Conservation (phyloP, 108 stramenopile genomes). For the Cyclotella atomus region DNA sequence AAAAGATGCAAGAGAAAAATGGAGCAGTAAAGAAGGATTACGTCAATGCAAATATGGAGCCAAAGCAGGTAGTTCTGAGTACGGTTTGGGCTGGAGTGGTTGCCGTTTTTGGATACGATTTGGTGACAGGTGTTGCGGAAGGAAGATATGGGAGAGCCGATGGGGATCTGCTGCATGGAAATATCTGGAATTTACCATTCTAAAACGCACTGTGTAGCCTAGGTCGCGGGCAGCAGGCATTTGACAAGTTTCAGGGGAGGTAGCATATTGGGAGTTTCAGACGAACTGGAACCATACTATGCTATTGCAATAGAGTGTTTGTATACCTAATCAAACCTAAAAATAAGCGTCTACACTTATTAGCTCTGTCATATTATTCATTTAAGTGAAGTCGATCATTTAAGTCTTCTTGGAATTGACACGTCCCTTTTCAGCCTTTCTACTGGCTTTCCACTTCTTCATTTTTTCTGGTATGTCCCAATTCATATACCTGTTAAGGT, state of each 20-base stretch:
- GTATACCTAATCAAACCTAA: neutral
- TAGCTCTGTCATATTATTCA: no score
- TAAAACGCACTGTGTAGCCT: no score
- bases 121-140: conserved; percentile 45
- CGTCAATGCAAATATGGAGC: conserved; percentile 50
- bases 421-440: neutral
- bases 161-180: conserved; percentile 39
- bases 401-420: neutral
- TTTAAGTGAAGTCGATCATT: no score
- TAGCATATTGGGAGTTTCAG: no score
- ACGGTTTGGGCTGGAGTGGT: conserved; percentile 48
- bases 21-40: conserved; percentile 50
- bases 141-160: conserved; percentile 33
- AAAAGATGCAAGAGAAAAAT: conserved; percentile 48
- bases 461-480: conserved; percentile 85
- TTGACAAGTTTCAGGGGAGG: no score
- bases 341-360: no score
- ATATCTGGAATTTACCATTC: conserved; percentile 46
- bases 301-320: neutral
- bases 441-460: neutral
- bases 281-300: neutral
- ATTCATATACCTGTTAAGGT: conserved; percentile 76
- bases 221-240: no score
- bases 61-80: conserved; percentile 41
- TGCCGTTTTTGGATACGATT: conserved; percentile 34